phyloP scores from a whole-genome alignment of 108 stramenopile species.

The Pseudonitzschia pungens region DNA sequence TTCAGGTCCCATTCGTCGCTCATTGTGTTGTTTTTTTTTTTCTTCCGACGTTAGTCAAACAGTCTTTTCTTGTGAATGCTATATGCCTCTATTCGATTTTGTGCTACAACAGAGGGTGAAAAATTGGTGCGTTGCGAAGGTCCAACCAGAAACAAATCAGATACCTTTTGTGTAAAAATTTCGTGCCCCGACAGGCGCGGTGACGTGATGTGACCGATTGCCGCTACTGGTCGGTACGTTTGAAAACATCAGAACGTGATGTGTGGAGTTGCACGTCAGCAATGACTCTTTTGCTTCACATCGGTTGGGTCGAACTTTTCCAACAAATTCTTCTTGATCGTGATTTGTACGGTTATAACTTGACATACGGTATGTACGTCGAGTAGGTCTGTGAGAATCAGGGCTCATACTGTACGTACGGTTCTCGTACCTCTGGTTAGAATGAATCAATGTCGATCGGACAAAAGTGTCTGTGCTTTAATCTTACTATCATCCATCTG shows the following conservation, averaged over 20 bases:
- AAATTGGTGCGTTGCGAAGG: background rate
- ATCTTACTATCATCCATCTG: too few relatives aligned
- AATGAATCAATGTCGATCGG: too few relatives aligned
- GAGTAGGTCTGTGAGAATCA: too few relatives aligned
- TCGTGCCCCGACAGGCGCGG: background rate
- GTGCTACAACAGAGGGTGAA: background rate
- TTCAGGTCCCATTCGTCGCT: conserved; percentile 83
- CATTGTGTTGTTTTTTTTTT: conserved; percentile 36
- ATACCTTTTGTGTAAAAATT: background rate
- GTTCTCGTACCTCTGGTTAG: too few relatives aligned
- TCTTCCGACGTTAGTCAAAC: too few relatives aligned
- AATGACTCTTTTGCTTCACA: background rate
- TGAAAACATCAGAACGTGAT: background rate
- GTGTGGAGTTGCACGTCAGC: background rate
- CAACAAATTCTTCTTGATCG: background rate
- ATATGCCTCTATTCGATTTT: too few relatives aligned
- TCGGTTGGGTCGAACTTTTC: too few relatives aligned
- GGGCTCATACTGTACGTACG: too few relatives aligned
- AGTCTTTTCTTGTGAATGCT: too few relatives aligned
- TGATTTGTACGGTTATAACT: background rate
- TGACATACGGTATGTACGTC: background rate
- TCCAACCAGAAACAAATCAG: background rate
- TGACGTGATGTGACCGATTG: background rate
- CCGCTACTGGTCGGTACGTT: background rate
- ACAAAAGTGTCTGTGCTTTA: too few relatives aligned